Percentiles rank a stretch among this genome's conserved stretches.
phyloP scores from a whole-genome alignment of 768 basidiomycete genomes.

The Tricholoma furcatifolium region DNA sequence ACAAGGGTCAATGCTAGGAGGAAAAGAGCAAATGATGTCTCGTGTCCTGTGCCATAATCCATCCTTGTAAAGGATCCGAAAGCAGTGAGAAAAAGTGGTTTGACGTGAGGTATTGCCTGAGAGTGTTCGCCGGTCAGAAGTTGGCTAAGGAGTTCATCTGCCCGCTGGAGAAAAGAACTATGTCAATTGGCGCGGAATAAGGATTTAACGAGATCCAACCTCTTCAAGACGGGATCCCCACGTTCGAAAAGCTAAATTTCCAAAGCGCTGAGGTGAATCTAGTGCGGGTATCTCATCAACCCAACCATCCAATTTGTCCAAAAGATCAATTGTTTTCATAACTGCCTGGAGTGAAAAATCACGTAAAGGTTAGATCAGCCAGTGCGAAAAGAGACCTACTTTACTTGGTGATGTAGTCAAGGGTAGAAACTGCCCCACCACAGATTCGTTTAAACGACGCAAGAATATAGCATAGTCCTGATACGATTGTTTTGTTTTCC shows the following conservation, averaged over 20 bases:
- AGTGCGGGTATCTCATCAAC: constrained; percentile 79
- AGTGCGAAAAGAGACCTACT: constrained; percentile 22
- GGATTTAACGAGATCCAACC: constrained; percentile 38
- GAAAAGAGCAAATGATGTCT: constrained; percentile 83
- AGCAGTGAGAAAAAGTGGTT: constrained; percentile 75
- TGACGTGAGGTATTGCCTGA: constrained; percentile 57
- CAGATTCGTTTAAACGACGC: constrained; percentile 71
- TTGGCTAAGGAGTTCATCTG: constrained; percentile 44
- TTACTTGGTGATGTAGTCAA: constrained; percentile 32
- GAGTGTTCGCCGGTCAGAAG: constrained; percentile 48
- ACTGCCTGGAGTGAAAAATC: constrained; percentile 39
- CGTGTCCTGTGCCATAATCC: constrained; percentile 98
- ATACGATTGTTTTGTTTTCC: constrained; percentile 73
- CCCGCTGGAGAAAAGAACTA: constrained; percentile 39
- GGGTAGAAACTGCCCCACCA: constrained; percentile 63
- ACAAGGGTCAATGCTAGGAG: constrained; percentile 70
- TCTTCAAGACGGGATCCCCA: constrained; percentile 82
- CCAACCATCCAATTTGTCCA: constrained; percentile 71
- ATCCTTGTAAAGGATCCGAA: constrained; percentile 91
- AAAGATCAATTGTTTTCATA: constrained; percentile 44
- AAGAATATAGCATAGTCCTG: constrained; percentile 74
- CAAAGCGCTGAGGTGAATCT: constrained; percentile 78
- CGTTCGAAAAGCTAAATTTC: constrained; percentile 85
- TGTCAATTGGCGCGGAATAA: constrained; percentile 1
- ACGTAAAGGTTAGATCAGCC: neutral